phyloP scores from a whole-genome alignment of 2,329 filamentous ascomycete species.

The Fusarium algeriense region DNA sequence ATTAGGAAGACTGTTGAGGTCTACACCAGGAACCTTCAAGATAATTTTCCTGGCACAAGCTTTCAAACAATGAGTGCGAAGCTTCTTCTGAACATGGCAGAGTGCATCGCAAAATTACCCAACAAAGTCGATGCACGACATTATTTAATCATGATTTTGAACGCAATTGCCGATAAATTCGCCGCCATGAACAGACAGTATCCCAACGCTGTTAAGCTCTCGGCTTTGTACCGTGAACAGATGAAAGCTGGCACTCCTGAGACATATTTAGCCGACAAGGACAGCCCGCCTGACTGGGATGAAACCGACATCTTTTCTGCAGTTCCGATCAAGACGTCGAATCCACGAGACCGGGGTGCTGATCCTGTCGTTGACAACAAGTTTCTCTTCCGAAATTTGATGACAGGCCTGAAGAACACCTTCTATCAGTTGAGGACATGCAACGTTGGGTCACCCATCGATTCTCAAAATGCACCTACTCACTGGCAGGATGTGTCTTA shows the following conservation, averaged over 20 bases:
- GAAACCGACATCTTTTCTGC: slow-evolving; percentile 98
- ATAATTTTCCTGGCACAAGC: slow-evolving; percentile 95
- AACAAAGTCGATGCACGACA: slow-evolving; percentile 96
- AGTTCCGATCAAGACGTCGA: slow-evolving; percentile 95
- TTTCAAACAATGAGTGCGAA: slow-evolving; percentile 99
- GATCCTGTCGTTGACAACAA: slow-evolving; percentile 98
- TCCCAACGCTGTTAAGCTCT: slow-evolving; percentile 92
- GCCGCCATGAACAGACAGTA: slow-evolving; percentile 98
- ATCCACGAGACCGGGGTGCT: slow-evolving; percentile 86
- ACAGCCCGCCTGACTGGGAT: slow-evolving; percentile 90
- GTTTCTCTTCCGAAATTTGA: slow-evolving; percentile 95
- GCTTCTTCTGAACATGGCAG: slow-evolving; percentile 95
- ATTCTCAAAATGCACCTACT: slow-evolving; percentile 80
- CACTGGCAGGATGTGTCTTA: slow-evolving; percentile 98
- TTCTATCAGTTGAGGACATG: slow-evolving; percentile 95
- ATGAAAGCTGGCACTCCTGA: slow-evolving; percentile 74
- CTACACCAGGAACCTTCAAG: slow-evolving; percentile 95
- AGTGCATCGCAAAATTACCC: slow-evolving; percentile 93
- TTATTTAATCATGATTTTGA: slow-evolving; percentile 96
- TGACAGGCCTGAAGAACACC: slow-evolving; percentile 95
- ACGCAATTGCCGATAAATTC: slow-evolving; percentile 98
- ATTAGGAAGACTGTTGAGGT: slow-evolving; percentile 97
- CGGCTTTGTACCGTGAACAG: slow-evolving; percentile 79
- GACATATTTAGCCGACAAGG: slow-evolving; percentile 85
- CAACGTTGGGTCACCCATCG: slow-evolving; percentile 80